A percentile compares a stretch with the other conserved stretches of the same genome.
Conservation (phyloP, 306 rosid species). For the Malus orientalis region DNA sequence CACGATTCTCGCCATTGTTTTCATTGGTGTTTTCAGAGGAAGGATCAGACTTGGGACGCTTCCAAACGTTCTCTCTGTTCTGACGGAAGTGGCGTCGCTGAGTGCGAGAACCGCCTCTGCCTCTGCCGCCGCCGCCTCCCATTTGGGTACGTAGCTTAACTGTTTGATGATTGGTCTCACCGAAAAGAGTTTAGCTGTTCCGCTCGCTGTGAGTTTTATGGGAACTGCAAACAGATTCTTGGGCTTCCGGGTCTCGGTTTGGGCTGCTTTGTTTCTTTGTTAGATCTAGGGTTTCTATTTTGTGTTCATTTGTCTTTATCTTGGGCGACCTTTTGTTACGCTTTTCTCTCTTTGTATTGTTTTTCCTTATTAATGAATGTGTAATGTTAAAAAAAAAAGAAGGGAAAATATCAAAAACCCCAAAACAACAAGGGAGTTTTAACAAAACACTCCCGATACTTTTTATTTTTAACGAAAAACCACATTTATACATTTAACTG, state of each 20-base stretch:
- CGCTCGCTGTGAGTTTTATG: neutral
- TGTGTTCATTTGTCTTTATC: too few species aligned
- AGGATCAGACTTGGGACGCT: slow-evolving; percentile 68
- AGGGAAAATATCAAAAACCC: too few species aligned
- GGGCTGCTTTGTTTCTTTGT: too few species aligned
- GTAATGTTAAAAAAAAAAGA: too few species aligned
- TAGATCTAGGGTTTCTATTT: too few species aligned
- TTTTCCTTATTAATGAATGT: too few species aligned
- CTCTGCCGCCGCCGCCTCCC: slow-evolving; percentile 58
- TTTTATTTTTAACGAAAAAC: too few species aligned
- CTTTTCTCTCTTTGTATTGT: too few species aligned
- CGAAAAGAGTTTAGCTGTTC: neutral
- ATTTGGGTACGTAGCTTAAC: slow-evolving; percentile 12
- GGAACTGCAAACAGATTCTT: neutral
- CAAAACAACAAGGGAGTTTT: too few species aligned
- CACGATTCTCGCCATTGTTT: slow-evolving; percentile 13
- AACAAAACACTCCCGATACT: too few species aligned
- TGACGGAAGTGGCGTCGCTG: slow-evolving; percentile 79
- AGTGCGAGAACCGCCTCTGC: slow-evolving; percentile 66
- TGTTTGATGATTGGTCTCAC: neutral
- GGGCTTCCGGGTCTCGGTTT: neutral
- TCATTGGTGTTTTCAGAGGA: slow-evolving; percentile 12
- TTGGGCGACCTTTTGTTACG: too few species aligned
- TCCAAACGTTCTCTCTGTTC: slow-evolving; percentile 87
- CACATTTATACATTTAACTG: too few species aligned